Percentiles rank a stretch among this genome's conserved stretches.
Evolutionary conservation across 768 basidiomycete genomes (phyloP).

Genomic region (Mycena maculata): DNA sequence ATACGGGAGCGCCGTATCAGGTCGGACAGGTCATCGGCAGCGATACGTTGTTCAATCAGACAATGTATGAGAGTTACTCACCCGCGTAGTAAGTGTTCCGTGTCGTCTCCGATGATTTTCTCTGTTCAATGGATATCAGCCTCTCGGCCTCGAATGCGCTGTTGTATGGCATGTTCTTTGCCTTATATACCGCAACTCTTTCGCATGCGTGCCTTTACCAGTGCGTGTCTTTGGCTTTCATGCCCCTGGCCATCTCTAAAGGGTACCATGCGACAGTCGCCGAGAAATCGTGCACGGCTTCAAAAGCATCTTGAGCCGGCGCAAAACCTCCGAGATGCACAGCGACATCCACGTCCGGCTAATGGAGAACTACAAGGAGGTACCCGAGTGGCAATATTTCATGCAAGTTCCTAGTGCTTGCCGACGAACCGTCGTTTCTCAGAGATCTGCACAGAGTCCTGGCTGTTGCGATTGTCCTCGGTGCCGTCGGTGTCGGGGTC

Average conservation of each 20-base stretch:
- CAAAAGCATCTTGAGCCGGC: slow-evolving; percentile 40
- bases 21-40: slow-evolving; percentile 52
- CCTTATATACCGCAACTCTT: slow-evolving; percentile 47
- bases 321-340: slow-evolving; percentile 42
- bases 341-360: slow-evolving; percentile 57
- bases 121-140: no score
- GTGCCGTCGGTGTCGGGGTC: slow-evolving; percentile 43
- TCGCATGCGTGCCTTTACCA: slow-evolving; percentile 54
- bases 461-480: slow-evolving; percentile 44
- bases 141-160: slow-evolving; percentile 42
- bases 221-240: no score
- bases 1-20: slow-evolving; percentile 52
- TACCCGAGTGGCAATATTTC: slow-evolving; percentile 60
- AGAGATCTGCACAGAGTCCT: slow-evolving; percentile 27
- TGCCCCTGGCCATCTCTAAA: no score
- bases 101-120: no score
- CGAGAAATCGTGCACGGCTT: slow-evolving; percentile 49
- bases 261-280: no score
- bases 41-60: slow-evolving; percentile 45
- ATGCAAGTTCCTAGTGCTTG: slow-evolving; percentile 22
- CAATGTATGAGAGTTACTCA: slow-evolving; percentile 50
- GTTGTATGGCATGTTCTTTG: slow-evolving; percentile 41
- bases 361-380: slow-evolving; percentile 53
- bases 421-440: neutral
- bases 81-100: slow-evolving; percentile 47